Evolutionary conservation across 2,329 filamentous ascomycete species (phyloP).

Genomic region (Aureobasidium sp.): DNA sequence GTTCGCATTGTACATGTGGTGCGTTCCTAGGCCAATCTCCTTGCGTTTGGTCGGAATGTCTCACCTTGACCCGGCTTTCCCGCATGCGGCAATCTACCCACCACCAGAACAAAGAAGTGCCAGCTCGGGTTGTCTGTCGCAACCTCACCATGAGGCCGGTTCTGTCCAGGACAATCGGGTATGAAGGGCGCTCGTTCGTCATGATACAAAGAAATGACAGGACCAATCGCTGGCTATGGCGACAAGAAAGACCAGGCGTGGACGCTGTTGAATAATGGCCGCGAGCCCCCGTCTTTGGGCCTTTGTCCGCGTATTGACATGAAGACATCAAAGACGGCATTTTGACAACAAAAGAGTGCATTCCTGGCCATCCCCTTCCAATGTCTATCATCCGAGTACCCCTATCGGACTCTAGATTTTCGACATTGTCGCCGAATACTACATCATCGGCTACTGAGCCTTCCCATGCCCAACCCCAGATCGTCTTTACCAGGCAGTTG

Average conservation of each 20-base stretch:
- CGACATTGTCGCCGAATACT: conserved; percentile 4
- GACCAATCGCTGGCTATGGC: conserved; percentile 11
- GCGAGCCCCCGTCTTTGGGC: conserved; percentile 10
- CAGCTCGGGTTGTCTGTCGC: conserved; percentile 16
- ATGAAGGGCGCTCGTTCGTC: conserved; percentile 8
- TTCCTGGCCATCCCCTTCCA: conserved; percentile 17
- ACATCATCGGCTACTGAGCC: conserved; percentile 6
- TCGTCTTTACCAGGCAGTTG: conserved; percentile 33
- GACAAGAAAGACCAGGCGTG: conserved; percentile 1
- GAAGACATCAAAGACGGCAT: conserved; percentile 12
- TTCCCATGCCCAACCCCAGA: conserved; percentile 19
- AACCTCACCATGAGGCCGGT: conserved; percentile 6
- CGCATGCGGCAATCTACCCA: conserved; percentile 27
- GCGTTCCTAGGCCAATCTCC: conserved; percentile 26
- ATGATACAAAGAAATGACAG: conserved; percentile 16
- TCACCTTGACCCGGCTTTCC: conserved; percentile 26
- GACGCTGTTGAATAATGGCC: conserved; percentile 10
- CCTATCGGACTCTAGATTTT: conserved; percentile 15
- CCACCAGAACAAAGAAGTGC: conserved; percentile 31
- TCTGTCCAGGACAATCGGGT: conserved; percentile 16
- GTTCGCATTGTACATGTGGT: conserved; percentile 24
- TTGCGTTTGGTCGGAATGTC: conserved; percentile 30
- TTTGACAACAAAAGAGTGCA: conserved; percentile 16
- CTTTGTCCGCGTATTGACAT: conserved; percentile 8
- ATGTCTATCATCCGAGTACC: conserved; percentile 18